Conservation (phyloP, 2,329 filamentous ascomycete species). For the Aspergillus fumigatiaffinis region DNA sequence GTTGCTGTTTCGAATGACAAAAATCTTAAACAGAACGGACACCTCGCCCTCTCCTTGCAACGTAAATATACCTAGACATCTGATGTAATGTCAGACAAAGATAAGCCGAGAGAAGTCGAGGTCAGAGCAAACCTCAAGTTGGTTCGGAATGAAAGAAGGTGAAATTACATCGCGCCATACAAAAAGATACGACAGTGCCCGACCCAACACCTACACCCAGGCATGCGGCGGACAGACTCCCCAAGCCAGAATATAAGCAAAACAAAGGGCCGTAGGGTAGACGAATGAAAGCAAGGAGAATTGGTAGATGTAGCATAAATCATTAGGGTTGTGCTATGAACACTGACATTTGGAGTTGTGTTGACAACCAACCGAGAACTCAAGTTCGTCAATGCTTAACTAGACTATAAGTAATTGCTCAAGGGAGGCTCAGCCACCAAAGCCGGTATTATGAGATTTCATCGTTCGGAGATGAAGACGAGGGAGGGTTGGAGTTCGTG, state of each 20-base stretch:
- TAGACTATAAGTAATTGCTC: background rate
- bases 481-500: slow-evolving; percentile 8
- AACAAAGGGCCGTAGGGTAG: background rate
- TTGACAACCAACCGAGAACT: background rate
- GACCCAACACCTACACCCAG: background rate
- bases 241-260: background rate
- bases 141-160: background rate
- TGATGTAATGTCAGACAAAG: background rate
- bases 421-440: slow-evolving; percentile 10
- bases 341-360: background rate
- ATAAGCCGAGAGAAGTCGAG: background rate
- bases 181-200: background rate
- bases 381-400: background rate
- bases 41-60: background rate
- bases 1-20: background rate
- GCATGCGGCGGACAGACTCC: background rate
- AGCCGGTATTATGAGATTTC: slow-evolving; percentile 10
- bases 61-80: background rate
- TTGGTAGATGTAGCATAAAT: background rate
- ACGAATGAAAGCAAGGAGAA: background rate
- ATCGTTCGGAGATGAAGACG: slow-evolving; percentile 4
- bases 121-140: background rate
- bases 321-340: background rate
- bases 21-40: background rate
- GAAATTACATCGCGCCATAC: background rate